Conservation (phyloP, 768 basidiomycete species). For the Royoungia palumana region DNA sequence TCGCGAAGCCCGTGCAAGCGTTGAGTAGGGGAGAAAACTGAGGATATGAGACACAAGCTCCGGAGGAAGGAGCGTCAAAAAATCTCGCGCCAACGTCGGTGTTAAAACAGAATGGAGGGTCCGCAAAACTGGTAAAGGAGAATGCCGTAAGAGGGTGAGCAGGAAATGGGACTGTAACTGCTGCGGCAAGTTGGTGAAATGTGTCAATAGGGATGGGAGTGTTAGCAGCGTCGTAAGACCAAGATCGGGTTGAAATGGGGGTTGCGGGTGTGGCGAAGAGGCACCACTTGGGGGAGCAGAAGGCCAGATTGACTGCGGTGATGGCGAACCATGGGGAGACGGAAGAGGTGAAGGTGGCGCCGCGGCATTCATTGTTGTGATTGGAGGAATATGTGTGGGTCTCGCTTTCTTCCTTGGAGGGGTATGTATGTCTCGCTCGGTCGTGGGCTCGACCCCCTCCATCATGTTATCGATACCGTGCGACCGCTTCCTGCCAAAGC, state of each 20-base stretch:
- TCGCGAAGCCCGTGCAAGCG: slow-evolving; percentile 81
- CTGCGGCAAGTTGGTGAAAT: slow-evolving; percentile 78
- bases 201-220: slow-evolving; percentile 74
- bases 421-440: slow-evolving; percentile 41
- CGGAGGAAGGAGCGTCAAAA: slow-evolving; percentile 85
- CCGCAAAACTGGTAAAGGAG: slow-evolving; percentile 86
- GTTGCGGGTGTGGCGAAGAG: slow-evolving; percentile 64
- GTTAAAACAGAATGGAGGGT: slow-evolving; percentile 85
- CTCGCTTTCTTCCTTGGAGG: slow-evolving; percentile 78
- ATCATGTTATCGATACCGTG: slow-evolving; percentile 56
- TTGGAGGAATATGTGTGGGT: slow-evolving; percentile 53
- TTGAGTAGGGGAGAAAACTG: slow-evolving; percentile 75
- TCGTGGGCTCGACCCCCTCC: slow-evolving; percentile 69
- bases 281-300: slow-evolving; percentile 78
- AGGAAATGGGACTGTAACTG: slow-evolving; percentile 90
- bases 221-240: slow-evolving; percentile 82
- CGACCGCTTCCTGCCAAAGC: slow-evolving; percentile 65
- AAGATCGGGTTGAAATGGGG: slow-evolving; percentile 78
- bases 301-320: slow-evolving; percentile 73
- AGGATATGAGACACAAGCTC: slow-evolving; percentile 90
- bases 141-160: slow-evolving; percentile 87
- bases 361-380: slow-evolving; percentile 65
- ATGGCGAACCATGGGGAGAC: slow-evolving; percentile 81
- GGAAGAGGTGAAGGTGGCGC: slow-evolving; percentile 83
- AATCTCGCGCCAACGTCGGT: slow-evolving; percentile 91